Evolutionary conservation across 2,329 filamentous ascomycete genomes (phyloP).

Genomic region (Diaporthe ampelina): DNA sequence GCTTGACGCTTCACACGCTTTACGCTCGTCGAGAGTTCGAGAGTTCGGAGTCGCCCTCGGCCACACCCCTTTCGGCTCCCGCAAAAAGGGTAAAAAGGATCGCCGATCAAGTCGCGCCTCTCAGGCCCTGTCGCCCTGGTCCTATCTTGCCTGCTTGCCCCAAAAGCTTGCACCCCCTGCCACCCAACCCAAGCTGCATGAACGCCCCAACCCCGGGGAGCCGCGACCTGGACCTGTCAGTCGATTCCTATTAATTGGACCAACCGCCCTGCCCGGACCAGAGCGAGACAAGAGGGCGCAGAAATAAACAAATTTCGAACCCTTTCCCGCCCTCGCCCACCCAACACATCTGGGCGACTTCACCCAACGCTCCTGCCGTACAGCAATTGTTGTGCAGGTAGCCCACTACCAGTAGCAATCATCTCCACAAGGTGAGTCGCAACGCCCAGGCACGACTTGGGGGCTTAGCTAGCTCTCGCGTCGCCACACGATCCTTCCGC

Average conservation of each 20-base stretch:
- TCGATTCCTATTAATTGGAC: slow-evolving; percentile 29
- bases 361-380: background rate
- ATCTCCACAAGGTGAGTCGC: background rate
- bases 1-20: too few relatives aligned
- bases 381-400: slow-evolving; percentile 12
- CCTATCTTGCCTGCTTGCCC: background rate
- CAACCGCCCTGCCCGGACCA: background rate
- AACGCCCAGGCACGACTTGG: background rate
- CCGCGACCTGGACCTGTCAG: slow-evolving; percentile 5
- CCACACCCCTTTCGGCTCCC: slow-evolving; percentile 22
- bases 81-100: slow-evolving; percentile 26
- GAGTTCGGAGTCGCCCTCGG: background rate
- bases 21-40: background rate
- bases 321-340: background rate
- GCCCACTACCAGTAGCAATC: background rate
- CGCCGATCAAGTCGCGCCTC: slow-evolving; percentile 24
- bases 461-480: slow-evolving; percentile 13
- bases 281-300: background rate
- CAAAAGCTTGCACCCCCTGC: slow-evolving; percentile 22
- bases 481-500: slow-evolving; percentile 12
- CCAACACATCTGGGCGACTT: background rate
- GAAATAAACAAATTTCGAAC: background rate
- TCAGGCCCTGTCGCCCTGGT: background rate
- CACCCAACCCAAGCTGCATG: slow-evolving; percentile 14
- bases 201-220: slow-evolving; percentile 28